Evolutionary conservation across 2,329 filamentous ascomycete species (phyloP).

Genomic region (Ascochyta clinopodiicola): DNA sequence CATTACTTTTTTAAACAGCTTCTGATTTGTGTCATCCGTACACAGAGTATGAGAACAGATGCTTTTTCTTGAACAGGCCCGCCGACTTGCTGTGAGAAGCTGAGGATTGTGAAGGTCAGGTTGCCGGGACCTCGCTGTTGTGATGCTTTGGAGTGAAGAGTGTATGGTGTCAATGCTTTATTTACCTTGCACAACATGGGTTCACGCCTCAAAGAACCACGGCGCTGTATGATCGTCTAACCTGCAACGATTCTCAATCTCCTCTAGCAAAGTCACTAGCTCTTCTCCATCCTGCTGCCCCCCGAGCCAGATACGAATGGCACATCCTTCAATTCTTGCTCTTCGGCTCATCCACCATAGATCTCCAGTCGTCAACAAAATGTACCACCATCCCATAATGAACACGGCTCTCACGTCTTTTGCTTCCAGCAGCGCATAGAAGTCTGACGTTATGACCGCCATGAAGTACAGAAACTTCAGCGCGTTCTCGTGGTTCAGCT

Average conservation of each 20-base stretch:
- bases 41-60: too few species aligned
- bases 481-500: conserved; percentile 51
- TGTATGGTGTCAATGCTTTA: not conserved
- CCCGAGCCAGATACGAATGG: conserved; percentile 35
- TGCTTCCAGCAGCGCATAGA: conserved; percentile 52
- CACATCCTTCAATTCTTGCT: conserved; percentile 33
- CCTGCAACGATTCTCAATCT: not conserved
- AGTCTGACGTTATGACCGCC: conserved; percentile 53
- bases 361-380: conserved; percentile 42
- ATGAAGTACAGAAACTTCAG: conserved; percentile 58
- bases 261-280: conserved; percentile 14
- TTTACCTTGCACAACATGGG: too few species aligned
- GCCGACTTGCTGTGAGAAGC: too few species aligned
- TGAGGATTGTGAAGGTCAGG: too few species aligned
- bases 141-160: not conserved
- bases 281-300: conserved; percentile 17
- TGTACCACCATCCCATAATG: conserved; percentile 65
- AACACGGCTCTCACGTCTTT: conserved; percentile 63
- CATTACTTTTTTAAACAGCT: too few species aligned
- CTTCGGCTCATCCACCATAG: conserved; percentile 40
- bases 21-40: too few species aligned
- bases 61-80: too few species aligned
- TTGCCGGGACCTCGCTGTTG: too few species aligned
- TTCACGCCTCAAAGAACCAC: conserved; percentile 3
- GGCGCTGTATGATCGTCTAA: not conserved